Conservation (phyloP, 2,329 filamentous ascomycete species). For the Rhynchosporium graminicola region DNA sequence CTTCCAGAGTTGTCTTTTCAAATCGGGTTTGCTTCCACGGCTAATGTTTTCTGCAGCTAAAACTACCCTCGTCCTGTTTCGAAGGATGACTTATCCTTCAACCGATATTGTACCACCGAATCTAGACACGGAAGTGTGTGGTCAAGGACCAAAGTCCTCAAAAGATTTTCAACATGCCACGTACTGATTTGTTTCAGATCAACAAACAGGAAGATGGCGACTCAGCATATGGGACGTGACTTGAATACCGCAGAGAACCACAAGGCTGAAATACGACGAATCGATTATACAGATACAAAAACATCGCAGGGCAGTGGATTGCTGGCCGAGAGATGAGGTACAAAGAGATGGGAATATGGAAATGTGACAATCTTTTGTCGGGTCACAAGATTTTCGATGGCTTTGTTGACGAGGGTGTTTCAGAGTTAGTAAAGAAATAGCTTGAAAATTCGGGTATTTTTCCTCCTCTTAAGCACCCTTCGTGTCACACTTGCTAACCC, state of each 20-base stretch:
- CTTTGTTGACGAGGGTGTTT: conserved; percentile 25
- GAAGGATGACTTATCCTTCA: not conserved
- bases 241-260: conserved; percentile 35
- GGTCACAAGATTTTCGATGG: conserved; percentile 24
- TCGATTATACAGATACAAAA: conserved; percentile 27
- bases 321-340: conserved; percentile 51
- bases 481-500: too few relatives aligned
- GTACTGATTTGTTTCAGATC: not conserved
- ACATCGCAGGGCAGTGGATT: conserved; percentile 47
- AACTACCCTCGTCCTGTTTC: not conserved
- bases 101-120: not conserved
- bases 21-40: too few relatives aligned
- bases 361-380: conserved; percentile 22
- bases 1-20: not conserved
- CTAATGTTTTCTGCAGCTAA: not conserved
- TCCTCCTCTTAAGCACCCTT: too few relatives aligned
- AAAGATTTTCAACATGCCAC: not conserved
- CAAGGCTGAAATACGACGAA: conserved; percentile 20
- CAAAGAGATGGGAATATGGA: conserved; percentile 25
- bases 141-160: not conserved
- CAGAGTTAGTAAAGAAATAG: conserved; percentile 23
- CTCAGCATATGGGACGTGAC: conserved; percentile 36
- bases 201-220: too few relatives aligned
- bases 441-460: not conserved
- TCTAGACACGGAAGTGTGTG: conserved; percentile 5